phyloP scores from a whole-genome alignment of 441 rosid species.

The Bruguiera hainesii region DNA sequence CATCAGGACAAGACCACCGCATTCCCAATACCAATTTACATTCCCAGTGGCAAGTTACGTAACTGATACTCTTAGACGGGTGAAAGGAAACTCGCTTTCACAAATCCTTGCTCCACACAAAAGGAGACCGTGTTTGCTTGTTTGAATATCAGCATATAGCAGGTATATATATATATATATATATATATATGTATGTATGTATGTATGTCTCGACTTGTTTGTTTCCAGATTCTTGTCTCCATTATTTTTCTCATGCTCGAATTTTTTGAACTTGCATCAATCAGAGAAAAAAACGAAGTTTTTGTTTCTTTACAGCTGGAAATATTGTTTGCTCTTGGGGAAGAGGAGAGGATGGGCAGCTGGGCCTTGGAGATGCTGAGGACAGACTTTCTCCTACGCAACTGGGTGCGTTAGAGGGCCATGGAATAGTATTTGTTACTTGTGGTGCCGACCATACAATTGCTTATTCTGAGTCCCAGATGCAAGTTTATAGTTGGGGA shows the following conservation, averaged over 20 bases:
- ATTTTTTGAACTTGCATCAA: conserved; percentile 2
- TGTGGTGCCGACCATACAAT: conserved; percentile 98
- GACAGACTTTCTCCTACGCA: conserved; percentile 81
- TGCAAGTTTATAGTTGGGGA: conserved; percentile 93
- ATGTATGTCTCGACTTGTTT: neutral
- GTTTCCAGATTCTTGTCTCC: neutral
- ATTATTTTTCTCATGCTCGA: neutral
- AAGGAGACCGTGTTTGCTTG: neutral
- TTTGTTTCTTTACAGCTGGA: conserved; percentile 57
- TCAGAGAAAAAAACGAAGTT: conserved; percentile 8
- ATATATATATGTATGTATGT: neutral
- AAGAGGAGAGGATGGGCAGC: conserved; percentile 97
- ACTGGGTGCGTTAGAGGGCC: conserved; percentile 67
- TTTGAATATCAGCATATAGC: neutral
- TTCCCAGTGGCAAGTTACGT: too few relatives aligned
- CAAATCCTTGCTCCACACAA: too few relatives aligned
- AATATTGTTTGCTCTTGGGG: conserved; percentile 94
- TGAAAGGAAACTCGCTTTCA: too few relatives aligned
- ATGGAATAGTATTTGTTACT: conserved; percentile 56
- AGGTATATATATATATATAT: neutral
- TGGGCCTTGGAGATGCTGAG: conserved; percentile 95
- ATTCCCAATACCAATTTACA: too few relatives aligned
- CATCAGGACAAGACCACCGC: too few relatives aligned
- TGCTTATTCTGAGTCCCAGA: conserved; percentile 64
- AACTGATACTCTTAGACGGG: too few relatives aligned